Conservation (phyloP, 2,329 filamentous ascomycete genomes). For the Nothopassalora personata region DNA sequence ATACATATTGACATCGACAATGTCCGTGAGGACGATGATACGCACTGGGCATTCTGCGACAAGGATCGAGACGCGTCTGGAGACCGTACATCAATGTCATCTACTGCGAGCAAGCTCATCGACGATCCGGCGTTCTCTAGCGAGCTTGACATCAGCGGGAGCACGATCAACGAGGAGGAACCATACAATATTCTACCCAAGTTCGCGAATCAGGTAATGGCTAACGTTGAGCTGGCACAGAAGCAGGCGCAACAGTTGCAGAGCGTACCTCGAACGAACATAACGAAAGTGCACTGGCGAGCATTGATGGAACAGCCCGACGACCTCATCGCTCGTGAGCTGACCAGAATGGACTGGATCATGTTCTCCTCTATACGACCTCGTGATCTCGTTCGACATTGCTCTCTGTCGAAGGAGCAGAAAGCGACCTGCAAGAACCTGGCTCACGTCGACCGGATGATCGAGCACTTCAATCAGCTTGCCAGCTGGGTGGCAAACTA, state of each 20-base stretch:
- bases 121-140: conserved; percentile 31
- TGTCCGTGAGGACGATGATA: conserved; percentile 82
- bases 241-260: conserved; percentile 68
- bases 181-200: conserved; percentile 27
- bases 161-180: conserved; percentile 26
- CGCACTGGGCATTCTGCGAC: conserved; percentile 84
- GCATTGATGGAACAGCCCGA: conserved; percentile 82
- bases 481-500: conserved; percentile 52
- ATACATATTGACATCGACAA: conserved; percentile 73
- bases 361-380: conserved; percentile 95
- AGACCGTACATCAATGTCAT: conserved; percentile 32
- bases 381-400: conserved; percentile 86
- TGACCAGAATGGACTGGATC: conserved; percentile 95
- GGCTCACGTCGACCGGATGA: conserved; percentile 89
- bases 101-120: conserved; percentile 31
- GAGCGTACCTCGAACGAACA: conserved; percentile 61
- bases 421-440: conserved; percentile 59
- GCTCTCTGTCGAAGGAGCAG: conserved; percentile 60
- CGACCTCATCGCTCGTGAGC: conserved; percentile 80
- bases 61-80: conserved; percentile 45
- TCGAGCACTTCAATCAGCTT: conserved; percentile 66
- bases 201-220: conserved; percentile 47
- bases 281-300: conserved; percentile 84
- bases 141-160: conserved; percentile 27
- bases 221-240: conserved; percentile 73